Evolutionary conservation across 2,329 filamentous ascomycete species (phyloP), one percentile per base, ranked within the genome.

Genomic region (Teratosphaeria pseudoeucalypti): DNA sequence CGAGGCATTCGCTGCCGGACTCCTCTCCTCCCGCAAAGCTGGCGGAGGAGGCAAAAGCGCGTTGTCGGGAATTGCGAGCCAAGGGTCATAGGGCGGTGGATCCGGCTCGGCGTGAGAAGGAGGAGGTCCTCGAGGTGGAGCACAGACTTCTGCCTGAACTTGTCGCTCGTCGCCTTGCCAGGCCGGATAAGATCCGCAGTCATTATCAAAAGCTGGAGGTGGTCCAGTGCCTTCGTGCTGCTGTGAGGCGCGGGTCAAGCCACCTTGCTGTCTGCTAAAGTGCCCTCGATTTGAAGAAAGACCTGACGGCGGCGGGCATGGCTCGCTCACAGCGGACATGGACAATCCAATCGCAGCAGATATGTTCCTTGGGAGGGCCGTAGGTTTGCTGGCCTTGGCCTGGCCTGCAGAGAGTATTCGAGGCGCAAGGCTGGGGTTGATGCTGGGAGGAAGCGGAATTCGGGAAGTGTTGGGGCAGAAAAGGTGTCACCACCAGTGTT

Each of bases 31-130:
- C 55, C 82, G 82, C 58, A 90, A 80, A 34, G 82, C 81, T 0
- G 88, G 88, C 0, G 88, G 88, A 0, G 87, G 87, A 1, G 88
- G 88, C 52, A 91, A 82, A 10, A 88, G 79, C 0, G 86, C 79
- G 1, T 84, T 90, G 71, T 91, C 88, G 0, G 88, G 87, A 1
- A 90, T 86, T 2, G 85, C 82, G 6, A 81, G 79, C 88, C 88
- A 91, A 73, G 88, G 84, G 70, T 90, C 87, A 65, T 84, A 84
- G 29, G 81, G 79, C 19, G 82, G 82, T 14, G 82, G 81, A 69
- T 73, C 58, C 70, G 71, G 58, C 67, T 67, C 62, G n/a, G 60
- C 52, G 47, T 49, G 65, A 59, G 27, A 61, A 26, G 69, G 68
- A 34, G 71, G 70, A 9, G 70, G 68, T 9, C 70, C 71, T 1